Conservation (phyloP, 2,329 filamentous ascomycete species). For the Alternaria arbusti region DNA sequence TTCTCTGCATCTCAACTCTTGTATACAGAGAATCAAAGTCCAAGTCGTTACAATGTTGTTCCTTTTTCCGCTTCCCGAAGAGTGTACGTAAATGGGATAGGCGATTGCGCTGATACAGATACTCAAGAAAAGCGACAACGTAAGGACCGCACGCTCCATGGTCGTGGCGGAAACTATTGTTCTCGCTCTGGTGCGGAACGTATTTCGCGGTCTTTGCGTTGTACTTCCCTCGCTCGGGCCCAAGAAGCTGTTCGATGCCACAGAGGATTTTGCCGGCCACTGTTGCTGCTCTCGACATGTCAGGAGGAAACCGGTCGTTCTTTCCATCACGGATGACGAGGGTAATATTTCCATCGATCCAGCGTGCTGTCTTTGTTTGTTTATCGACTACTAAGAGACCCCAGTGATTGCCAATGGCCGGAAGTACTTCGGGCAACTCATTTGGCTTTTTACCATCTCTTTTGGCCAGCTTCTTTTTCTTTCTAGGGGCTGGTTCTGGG, state of each 20-base stretch:
- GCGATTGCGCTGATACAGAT: no score
- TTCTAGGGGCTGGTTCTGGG: no score
- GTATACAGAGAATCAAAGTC: background rate
- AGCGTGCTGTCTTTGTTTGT: background rate
- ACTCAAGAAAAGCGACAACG: background rate
- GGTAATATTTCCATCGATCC: background rate
- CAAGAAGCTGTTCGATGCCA: background rate
- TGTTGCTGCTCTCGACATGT: background rate
- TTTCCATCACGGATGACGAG: no score
- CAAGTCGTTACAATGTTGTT: background rate
- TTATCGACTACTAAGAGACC: background rate
- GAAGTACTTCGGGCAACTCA: no score
- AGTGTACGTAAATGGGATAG: no score
- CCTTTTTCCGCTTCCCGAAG: background rate
- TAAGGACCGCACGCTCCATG: constrained; percentile 1
- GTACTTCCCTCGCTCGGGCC: background rate
- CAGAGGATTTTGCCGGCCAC: background rate
- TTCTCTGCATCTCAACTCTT: background rate
- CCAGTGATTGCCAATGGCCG: no score
- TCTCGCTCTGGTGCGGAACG: background rate
- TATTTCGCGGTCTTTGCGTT: background rate
- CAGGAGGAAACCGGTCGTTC: no score
- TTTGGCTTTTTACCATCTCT: no score
- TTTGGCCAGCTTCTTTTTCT: no score
- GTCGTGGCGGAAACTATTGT: no score